phyloP scores from a whole-genome alignment of 208 protist genomes.

The Wallacemonas rigidus region DNA sequence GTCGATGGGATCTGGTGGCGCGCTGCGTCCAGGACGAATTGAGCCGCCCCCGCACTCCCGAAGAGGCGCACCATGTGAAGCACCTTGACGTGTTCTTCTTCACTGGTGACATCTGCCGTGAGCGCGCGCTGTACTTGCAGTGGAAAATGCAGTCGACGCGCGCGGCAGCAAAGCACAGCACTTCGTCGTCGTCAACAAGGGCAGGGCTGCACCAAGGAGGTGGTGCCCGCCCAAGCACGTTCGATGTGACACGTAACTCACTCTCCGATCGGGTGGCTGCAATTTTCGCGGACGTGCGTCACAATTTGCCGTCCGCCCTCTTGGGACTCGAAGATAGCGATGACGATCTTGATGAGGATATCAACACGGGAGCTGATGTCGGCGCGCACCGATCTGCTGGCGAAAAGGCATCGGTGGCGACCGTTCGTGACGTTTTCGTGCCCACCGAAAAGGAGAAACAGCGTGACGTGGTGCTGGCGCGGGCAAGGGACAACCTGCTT shows the following conservation, averaged over 20 bases:
- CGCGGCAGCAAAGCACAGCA: background rate
- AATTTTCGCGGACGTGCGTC: slow-evolving; percentile 60
- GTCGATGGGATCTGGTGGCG: slow-evolving; percentile 65
- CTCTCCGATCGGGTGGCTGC: slow-evolving; percentile 33
- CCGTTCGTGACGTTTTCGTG: slow-evolving; percentile 45
- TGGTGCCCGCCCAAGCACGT: slow-evolving; percentile 21
- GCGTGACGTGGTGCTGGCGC: slow-evolving; percentile 47
- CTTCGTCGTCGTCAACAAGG: background rate
- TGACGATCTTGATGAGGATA: slow-evolving; percentile 35
- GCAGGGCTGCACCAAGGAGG: background rate
- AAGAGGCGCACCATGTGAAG: slow-evolving; percentile 52
- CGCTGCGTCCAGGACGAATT: slow-evolving; percentile 56
- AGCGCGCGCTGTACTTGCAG: slow-evolving; percentile 61
- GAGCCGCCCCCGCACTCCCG: slow-evolving; percentile 37
- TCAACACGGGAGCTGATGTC: background rate
- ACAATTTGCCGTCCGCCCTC: slow-evolving; percentile 57
- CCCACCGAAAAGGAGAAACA: slow-evolving; percentile 48
- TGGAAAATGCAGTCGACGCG: slow-evolving; percentile 46
- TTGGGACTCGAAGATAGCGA: slow-evolving; percentile 27
- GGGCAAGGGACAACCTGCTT: slow-evolving; percentile 75
- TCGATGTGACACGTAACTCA: slow-evolving; percentile 70
- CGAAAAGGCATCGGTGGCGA: background rate
- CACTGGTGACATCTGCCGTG: slow-evolving; percentile 56
- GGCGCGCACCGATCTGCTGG: background rate
- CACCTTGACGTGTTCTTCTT: slow-evolving; percentile 61